Percentiles rank a stretch among this genome's conserved stretches.
phyloP scores from a whole-genome alignment of 305 asterid species.

The Solanum hybrid region DNA sequence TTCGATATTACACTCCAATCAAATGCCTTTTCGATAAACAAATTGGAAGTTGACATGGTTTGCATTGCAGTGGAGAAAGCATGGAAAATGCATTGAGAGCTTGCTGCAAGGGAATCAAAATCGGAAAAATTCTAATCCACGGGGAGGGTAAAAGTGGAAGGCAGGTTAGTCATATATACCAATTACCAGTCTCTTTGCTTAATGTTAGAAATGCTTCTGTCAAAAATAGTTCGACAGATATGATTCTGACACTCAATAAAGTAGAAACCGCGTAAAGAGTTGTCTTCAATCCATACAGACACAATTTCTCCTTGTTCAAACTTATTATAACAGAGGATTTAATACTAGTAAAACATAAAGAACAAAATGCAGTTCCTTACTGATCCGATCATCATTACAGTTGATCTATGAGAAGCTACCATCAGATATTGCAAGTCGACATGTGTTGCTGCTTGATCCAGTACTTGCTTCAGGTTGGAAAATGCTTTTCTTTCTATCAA shows the following conservation, averaged over 20 bases:
- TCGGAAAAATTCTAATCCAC: conserved; percentile 84
- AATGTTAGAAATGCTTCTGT: background rate
- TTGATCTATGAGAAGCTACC: conserved; percentile 92
- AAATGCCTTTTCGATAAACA: background rate
- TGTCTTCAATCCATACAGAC: background rate
- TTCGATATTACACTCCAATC: background rate
- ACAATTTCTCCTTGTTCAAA: background rate
- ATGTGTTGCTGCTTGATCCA: conserved; percentile 82
- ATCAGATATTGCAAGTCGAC: conserved; percentile 78
- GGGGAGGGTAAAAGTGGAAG: conserved; percentile 50
- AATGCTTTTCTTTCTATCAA: background rate
- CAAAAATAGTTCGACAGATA: background rate
- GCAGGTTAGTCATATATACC: conserved; percentile 35
- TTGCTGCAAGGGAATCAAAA: conserved; percentile 89
- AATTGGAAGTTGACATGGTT: background rate
- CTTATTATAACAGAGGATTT: background rate
- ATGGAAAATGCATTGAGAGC: conserved; percentile 97
- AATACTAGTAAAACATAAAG: background rate
- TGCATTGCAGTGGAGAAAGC: conserved; percentile 74
- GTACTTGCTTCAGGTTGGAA: conserved; percentile 81
- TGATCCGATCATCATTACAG: conserved; percentile 21
- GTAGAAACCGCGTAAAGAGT: background rate
- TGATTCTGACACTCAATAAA: background rate
- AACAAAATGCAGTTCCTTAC: background rate
- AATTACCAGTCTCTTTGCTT: background rate